These are phyloP conservation scores for Cyclotella baltica DNA, from an alignment of 108 stramenopile genomes.

Conservation along the genomic window DNA sequence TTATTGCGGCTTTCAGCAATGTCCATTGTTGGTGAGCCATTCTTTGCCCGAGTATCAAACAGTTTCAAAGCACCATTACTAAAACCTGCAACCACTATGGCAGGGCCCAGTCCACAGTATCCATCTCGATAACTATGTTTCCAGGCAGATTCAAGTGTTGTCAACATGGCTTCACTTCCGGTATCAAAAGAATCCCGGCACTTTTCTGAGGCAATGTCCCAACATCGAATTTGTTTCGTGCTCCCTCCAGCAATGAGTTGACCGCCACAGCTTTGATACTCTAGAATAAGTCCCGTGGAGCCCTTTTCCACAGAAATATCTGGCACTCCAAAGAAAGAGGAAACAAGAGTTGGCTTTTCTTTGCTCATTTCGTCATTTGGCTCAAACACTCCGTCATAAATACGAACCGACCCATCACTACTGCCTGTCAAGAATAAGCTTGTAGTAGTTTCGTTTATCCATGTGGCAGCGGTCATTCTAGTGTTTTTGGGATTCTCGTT, in stretches of 20 bases:
- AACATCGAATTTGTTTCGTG: constrained; percentile 73
- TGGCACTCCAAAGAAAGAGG: constrained; percentile 88
- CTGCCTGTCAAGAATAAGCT: constrained; percentile 89
- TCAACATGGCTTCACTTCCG: constrained; percentile 73
- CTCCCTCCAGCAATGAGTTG: constrained; percentile 87
- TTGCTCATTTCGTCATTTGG: constrained; percentile 58
- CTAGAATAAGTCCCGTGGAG: constrained; percentile 81
- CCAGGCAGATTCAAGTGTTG: constrained; percentile 87
- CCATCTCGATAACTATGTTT: constrained; percentile 59
- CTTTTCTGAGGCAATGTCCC: constrained; percentile 93
- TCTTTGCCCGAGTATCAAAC: constrained; percentile 82
- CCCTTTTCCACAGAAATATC: constrained; percentile 73
- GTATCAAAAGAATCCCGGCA: constrained; percentile 58
- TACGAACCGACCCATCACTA: constrained; percentile 92
- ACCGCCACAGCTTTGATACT: constrained; percentile 86
- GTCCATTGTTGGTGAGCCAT: constrained; percentile 18
- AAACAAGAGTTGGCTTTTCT: constrained; percentile 65
- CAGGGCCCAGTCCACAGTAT: constrained; percentile 67
- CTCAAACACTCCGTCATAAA: constrained; percentile 71
- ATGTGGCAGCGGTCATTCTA: constrained; percentile 85
- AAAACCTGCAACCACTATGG: constrained; percentile 87
- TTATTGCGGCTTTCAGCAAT: constrained; percentile 20
- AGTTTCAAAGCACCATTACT: constrained; percentile 88
- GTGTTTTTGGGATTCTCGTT: constrained; percentile 74
- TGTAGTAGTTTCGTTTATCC: constrained; percentile 91